These are phyloP conservation scores for Pythium rishiriense DNA, from an alignment of 352 stramenopile genomes.

Conservation along the genomic window DNA sequence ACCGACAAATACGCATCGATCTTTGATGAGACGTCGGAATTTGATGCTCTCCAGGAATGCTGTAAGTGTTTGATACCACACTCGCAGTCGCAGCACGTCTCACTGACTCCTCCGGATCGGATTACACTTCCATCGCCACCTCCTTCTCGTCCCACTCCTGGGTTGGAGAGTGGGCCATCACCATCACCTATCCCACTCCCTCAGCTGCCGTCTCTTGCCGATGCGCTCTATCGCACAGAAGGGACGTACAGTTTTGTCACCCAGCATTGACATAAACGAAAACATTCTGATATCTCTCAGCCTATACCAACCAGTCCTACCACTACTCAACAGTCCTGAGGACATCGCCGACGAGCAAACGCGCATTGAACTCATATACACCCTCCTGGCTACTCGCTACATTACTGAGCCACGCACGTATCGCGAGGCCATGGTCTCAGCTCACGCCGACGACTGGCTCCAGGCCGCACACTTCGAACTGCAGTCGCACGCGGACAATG, in stretches of 20 bases:
- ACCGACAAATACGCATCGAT: slow-evolving; percentile 4
- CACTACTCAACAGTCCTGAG: slow-evolving; percentile 2
- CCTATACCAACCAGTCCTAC: too few species aligned
- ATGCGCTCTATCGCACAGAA: not conserved
- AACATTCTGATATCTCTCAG: not conserved
- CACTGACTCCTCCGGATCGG: too few species aligned
- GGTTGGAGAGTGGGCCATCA: too few species aligned
- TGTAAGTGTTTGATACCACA: too few species aligned
- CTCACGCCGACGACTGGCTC: not conserved
- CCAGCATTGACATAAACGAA: not conserved
- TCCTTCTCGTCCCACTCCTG: too few species aligned
- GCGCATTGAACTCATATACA: slow-evolving; percentile 1
- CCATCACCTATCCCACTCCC: too few species aligned
- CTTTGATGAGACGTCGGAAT: slow-evolving; percentile 6
- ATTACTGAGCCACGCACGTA: slow-evolving; percentile 5
- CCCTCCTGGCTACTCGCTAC: slow-evolving; percentile 8
- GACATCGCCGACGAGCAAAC: slow-evolving; percentile 8
- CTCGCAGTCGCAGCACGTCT: too few species aligned
- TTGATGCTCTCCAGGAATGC: too few species aligned
- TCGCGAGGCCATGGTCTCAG: not conserved
- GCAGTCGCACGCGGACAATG: slow-evolving; percentile 10
- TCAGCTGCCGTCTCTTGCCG: not conserved
- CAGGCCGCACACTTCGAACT: not conserved
- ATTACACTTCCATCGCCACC: too few species aligned
- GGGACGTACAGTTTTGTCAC: slow-evolving; percentile 2